These are phyloP conservation scores for Lentithecium fluviatile DNA, from an alignment of 495 filamentous ascomycete species.

Conservation along the genomic window DNA sequence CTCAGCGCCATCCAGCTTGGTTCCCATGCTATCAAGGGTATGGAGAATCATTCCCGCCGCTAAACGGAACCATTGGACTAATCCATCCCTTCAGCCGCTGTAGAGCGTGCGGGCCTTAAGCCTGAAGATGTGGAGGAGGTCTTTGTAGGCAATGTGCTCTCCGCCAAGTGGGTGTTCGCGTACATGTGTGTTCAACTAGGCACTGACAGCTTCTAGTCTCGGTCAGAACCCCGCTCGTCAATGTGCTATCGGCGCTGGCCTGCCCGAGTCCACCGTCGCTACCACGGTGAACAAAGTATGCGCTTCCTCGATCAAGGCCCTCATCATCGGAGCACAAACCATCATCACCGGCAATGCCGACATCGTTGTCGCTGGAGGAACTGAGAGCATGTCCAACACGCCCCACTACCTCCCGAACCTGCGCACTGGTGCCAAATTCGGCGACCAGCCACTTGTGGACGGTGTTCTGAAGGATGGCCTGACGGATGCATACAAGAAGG, in stretches of 20 bases:
- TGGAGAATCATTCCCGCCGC: constrained; percentile 24
- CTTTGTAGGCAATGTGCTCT: constrained; percentile 96
- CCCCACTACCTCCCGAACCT: constrained; percentile 92
- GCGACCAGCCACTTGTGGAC: constrained; percentile 80
- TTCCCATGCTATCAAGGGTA: constrained; percentile 88
- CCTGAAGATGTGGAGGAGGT: constrained; percentile 87
- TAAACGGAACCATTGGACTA: constrained; percentile 14
- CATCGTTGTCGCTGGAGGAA: constrained; percentile 85
- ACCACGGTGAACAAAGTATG: constrained; percentile 99
- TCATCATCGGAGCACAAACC: constrained; percentile 92
- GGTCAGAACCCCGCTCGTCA: constrained; percentile 96
- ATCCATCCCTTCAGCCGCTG: constrained; percentile 58
- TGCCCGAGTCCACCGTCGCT: constrained; percentile 72
- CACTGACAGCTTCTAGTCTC: constrained; percentile 56
- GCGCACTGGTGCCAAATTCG: constrained; percentile 84
- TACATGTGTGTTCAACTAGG: constrained; percentile 3
- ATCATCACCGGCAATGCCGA: constrained; percentile 93
- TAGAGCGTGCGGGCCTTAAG: constrained; percentile 82
- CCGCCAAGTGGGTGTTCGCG: constrained; percentile 69
- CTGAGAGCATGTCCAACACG: constrained; percentile 96
- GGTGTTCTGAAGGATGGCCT: constrained; percentile 90
- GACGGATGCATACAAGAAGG: constrained; percentile 84
- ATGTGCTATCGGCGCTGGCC: constrained; percentile 83
- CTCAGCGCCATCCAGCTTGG: constrained; percentile 83
- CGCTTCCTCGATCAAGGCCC: constrained; percentile 88